Base-by-base conservation (phyloP, 2,329 filamentous ascomycete genomes). In the Fusarium sp. region DNA sequence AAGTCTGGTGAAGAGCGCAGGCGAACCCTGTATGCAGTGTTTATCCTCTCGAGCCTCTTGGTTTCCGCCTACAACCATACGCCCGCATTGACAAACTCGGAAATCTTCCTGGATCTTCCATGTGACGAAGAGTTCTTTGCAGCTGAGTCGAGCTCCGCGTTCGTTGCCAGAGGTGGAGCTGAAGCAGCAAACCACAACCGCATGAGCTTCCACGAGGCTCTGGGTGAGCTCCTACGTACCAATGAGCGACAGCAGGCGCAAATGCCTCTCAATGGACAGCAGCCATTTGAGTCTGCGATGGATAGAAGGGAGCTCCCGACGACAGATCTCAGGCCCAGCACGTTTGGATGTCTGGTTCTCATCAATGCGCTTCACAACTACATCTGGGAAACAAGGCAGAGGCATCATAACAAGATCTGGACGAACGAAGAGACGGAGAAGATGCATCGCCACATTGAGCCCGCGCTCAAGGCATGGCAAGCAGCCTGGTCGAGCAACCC, bases 331-430 rank as follows among this genome's bases (percentile, higher is more conserved):
- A 91, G 90, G 74, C 94, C 95, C 0, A 98, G 96, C 83, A 95
- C 95, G 0, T 97, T 98, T 80, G 96, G 96, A 10, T 98, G 95
- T 80, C 87, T 98, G 33, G 89, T 98, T 7, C 85, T 99, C 71
- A 98, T 98, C 80, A 96, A 98, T 79, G 95, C 96, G 5, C 87
- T 98, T 27, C 96, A 98, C 84, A 98, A 98, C 77, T 98, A 98
- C 82, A 98, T 98, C 51, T 98, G 96, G 96, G 96, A 98, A 83
- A 98, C 95, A 0, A 89, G 96, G 27, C 95, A 98, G 82, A 88
- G 95, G 61, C 95, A 98, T 76, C 92, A 95, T 76, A 95, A 93
- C 76, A 92, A 94, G 71, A 87, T 94, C 57, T 98, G 96, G 96
- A 97, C 95, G 2, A 91, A 92, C 36, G 92, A 96, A 73, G 96